These are phyloP conservation scores for Gaeumannomyces sp. DNA, from an alignment of 2,329 filamentous ascomycete species.

Conservation along the genomic window DNA sequence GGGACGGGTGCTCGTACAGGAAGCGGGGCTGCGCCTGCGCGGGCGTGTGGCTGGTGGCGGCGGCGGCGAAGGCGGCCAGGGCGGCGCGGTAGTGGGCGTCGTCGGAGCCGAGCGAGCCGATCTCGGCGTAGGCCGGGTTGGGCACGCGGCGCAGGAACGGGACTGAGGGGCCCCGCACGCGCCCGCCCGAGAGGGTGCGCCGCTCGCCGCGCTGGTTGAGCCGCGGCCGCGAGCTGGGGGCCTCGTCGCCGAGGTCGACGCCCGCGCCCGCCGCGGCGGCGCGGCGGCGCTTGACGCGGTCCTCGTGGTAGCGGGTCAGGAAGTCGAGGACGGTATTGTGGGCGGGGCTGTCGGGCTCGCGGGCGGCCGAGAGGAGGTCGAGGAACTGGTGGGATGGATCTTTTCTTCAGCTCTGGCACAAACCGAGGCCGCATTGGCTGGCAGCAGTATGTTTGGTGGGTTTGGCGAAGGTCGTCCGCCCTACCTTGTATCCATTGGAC, in stretches of 20 bases:
- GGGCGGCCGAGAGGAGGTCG: conserved; percentile 32
- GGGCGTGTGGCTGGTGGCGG: conserved; percentile 17
- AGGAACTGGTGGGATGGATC: conserved; percentile 29
- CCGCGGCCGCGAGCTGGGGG: conserved; percentile 15
- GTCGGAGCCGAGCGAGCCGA: not conserved
- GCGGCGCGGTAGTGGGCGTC: not conserved
- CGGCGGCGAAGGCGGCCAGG: conserved; percentile 16
- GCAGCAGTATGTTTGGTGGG: not conserved
- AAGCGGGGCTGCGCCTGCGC: conserved; percentile 26
- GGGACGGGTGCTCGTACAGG: conserved; percentile 39
- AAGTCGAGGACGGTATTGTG: conserved; percentile 35
- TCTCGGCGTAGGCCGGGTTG: not conserved
- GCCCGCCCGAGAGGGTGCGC: not conserved
- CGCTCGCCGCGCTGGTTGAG: conserved; percentile 17
- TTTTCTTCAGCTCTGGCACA: not conserved
- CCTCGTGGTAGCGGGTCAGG: conserved; percentile 21
- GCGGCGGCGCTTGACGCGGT: conserved; percentile 21
- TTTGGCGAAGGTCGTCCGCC: not conserved
- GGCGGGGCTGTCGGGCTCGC: conserved; percentile 31
- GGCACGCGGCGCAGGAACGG: conserved; percentile 27
- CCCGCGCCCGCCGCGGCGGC: conserved; percentile 17
- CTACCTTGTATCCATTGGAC: conserved; percentile 60
- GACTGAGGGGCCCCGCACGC: not conserved
- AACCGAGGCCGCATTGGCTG: too few relatives aligned
- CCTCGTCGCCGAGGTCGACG: conserved; percentile 16